Evolutionary conservation across 306 rosid species (phyloP).

Genomic region (Purshia tridentata): DNA sequence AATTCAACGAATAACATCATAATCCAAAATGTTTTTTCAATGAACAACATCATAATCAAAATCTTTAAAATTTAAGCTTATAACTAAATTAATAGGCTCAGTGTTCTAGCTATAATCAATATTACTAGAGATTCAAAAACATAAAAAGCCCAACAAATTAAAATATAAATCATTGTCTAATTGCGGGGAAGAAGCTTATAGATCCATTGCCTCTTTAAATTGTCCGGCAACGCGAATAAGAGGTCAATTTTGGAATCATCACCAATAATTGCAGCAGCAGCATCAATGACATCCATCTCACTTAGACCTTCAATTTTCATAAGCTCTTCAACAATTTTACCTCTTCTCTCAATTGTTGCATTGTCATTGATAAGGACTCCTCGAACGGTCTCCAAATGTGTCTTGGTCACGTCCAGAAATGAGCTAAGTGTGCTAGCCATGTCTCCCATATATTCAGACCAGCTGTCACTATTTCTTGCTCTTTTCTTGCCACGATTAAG

Average conservation of each 20-base stretch:
- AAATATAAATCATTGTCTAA: no score
- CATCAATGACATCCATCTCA: background rate
- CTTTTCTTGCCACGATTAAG: background rate
- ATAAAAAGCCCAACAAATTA: no score
- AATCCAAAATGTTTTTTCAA: no score
- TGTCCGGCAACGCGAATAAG: background rate
- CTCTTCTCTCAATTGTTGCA: background rate
- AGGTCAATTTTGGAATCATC: constrained; percentile 10
- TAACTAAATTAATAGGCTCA: no score
- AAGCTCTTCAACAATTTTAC: background rate
- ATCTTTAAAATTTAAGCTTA: no score
- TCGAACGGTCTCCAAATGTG: background rate
- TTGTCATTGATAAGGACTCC: background rate
- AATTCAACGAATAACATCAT: no score
- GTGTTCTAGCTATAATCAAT: no score
- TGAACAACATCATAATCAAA: no score
- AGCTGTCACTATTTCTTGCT: background rate
- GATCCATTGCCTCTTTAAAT: background rate
- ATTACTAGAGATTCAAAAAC: no score
- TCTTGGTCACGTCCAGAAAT: background rate
- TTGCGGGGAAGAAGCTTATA: background rate
- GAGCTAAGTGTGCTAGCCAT: background rate
- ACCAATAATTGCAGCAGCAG: background rate
- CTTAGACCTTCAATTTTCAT: background rate
- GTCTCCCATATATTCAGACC: background rate